phyloP scores from a whole-genome alignment of 495 filamentous ascomycete genomes.

The Xylaria bambusicola region DNA sequence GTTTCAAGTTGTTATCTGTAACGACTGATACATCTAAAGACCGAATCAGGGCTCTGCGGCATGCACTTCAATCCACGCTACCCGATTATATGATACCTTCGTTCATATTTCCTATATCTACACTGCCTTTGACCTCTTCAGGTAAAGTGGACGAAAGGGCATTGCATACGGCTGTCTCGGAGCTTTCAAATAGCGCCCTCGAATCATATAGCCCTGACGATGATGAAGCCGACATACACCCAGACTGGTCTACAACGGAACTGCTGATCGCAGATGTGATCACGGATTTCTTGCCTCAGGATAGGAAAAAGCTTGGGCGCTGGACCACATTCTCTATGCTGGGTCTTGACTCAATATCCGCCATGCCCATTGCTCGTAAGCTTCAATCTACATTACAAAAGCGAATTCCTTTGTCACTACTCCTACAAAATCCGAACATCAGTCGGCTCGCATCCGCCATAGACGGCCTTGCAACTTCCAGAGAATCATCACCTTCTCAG shows the following conservation, averaged over 20 bases:
- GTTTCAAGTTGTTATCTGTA: conserved; percentile 32
- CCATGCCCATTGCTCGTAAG: conserved; percentile 63
- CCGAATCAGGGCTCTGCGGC: conserved; percentile 11
- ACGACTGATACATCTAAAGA: conserved; percentile 22
- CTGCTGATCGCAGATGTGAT: conserved; percentile 50
- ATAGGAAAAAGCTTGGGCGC: conserved; percentile 57
- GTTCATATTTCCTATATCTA: conserved; percentile 64
- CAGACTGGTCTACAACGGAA: conserved; percentile 54
- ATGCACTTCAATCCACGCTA: conserved; percentile 34
- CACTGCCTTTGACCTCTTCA: conserved; percentile 62
- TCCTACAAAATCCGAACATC: conserved; percentile 64
- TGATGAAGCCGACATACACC: conserved; percentile 36
- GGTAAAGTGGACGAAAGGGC: conserved; percentile 61
- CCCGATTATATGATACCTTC: conserved; percentile 71
- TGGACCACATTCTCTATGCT: conserved; percentile 53
- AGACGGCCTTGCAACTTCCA: neutral
- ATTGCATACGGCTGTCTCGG: conserved; percentile 38
- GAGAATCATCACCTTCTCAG: conserved; percentile 10
- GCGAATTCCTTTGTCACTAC: conserved; percentile 58
- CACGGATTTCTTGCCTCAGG: conserved; percentile 42
- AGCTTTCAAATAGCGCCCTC: conserved; percentile 16
- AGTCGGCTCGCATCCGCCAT: conserved; percentile 50
- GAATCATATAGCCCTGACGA: conserved; percentile 23
- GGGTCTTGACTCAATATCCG: conserved; percentile 80
- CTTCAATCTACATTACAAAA: conserved; percentile 45